Evolutionary conservation across 2,329 filamentous ascomycete species (phyloP).

Genomic region (Leptographium flavum): DNA sequence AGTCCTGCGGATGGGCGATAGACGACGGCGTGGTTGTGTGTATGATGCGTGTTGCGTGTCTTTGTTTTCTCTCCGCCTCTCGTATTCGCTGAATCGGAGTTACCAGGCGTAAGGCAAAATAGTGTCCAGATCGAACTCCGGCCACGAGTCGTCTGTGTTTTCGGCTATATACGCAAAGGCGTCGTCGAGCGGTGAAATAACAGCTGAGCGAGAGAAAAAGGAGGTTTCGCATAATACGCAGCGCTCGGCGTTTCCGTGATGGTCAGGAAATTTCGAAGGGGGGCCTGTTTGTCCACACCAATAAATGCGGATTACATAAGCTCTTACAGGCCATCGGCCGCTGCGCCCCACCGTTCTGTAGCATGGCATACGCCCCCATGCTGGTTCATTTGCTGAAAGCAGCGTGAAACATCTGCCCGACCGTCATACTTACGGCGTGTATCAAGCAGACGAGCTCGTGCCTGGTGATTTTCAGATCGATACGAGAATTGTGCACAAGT

Average conservation of each 20-base stretch:
- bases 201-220: not conserved
- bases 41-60: not conserved
- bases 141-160: too few relatives aligned
- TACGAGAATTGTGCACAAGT: too few relatives aligned
- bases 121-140: not conserved
- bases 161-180: too few relatives aligned
- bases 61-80: too few relatives aligned
- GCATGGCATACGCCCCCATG: not conserved
- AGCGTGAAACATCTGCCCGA: too few relatives aligned
- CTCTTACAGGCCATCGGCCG: not conserved
- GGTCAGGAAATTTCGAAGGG: conserved; percentile 5
- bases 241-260: conserved; percentile 1
- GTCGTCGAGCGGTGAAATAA: not conserved
- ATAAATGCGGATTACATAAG: conserved; percentile 1
- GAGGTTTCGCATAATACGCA: not conserved
- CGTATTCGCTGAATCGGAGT: too few relatives aligned
- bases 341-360: not conserved
- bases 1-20: not conserved
- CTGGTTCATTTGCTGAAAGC: too few relatives aligned
- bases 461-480: too few relatives aligned
- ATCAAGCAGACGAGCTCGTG: too few relatives aligned
- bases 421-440: too few relatives aligned
- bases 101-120: too few relatives aligned
- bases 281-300: not conserved
- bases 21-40: too few relatives aligned